phyloP scores from a whole-genome alignment of 1,284 basidiomycete species.

The Lignosus rhinocerotis region DNA sequence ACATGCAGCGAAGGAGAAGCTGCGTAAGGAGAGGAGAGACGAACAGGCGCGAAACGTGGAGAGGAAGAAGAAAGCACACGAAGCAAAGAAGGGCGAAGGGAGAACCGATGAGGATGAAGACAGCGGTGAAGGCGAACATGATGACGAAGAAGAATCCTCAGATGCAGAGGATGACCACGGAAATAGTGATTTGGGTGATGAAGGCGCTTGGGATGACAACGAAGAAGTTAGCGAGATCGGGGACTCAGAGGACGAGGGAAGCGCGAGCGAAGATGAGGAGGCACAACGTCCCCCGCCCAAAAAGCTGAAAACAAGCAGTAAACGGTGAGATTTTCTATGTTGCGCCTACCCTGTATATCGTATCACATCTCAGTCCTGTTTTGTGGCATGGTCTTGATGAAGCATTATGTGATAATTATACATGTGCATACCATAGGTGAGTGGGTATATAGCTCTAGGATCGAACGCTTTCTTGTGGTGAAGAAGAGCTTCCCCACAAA shows the following conservation, averaged over 20 bases:
- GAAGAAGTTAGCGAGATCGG: conserved; percentile 64
- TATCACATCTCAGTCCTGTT: neutral
- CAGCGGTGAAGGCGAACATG: conserved; percentile 44
- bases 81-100: conserved; percentile 38
- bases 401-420: neutral
- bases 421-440: neutral
- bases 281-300: conserved; percentile 39
- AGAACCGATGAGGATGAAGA: conserved; percentile 42
- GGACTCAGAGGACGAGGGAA: conserved; percentile 35
- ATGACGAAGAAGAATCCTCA: conserved; percentile 37
- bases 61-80: conserved; percentile 61
- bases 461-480: conserved; percentile 25
- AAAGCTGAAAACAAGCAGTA: conserved; percentile 38
- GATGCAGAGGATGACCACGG: conserved; percentile 40
- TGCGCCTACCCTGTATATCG: neutral
- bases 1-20: conserved; percentile 74
- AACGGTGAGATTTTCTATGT: conserved; percentile 34
- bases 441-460: conserved; percentile 1
- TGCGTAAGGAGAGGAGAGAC: conserved; percentile 75
- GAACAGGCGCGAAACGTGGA: conserved; percentile 89
- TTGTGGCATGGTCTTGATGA: neutral
- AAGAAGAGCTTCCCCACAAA: conserved; percentile 25
- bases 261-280: conserved; percentile 36
- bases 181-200: conserved; percentile 44
- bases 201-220: conserved; percentile 62